phyloP scores from a whole-genome alignment of 441 rosid genomes.

The Melianthus villosus region DNA sequence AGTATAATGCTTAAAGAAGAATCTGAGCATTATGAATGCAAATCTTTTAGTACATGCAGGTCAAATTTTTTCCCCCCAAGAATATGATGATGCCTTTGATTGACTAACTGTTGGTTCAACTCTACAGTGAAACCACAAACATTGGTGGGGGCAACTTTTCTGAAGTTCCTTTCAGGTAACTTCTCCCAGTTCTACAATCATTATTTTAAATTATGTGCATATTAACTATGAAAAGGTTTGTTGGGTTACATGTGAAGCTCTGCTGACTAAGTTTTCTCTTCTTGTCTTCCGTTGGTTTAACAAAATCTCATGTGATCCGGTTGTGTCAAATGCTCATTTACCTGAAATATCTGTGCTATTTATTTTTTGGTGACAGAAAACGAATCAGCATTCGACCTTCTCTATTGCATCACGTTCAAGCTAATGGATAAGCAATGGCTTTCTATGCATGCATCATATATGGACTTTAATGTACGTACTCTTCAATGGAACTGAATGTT shows the following conservation, averaged over 20 bases:
- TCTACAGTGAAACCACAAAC: conserved; percentile 69
- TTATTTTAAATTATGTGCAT: background rate
- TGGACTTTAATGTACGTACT: conserved; percentile 80
- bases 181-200: conserved; percentile 3
- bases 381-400: conserved; percentile 82
- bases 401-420: conserved; percentile 89
- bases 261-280: background rate
- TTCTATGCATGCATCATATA: conserved; percentile 79
- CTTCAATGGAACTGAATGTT: background rate
- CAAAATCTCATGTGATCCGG: background rate
- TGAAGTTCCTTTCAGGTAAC: conserved; percentile 75
- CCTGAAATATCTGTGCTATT: background rate
- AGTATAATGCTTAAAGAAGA: too few relatives aligned
- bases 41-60: too few relatives aligned
- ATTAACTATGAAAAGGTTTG: background rate
- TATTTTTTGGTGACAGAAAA: conserved; percentile 32
- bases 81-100: too few relatives aligned
- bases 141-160: conserved; percentile 57
- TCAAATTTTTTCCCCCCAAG: too few relatives aligned
- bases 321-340: background rate
- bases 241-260: background rate
- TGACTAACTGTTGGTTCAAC: too few relatives aligned
- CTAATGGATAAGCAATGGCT: conserved; percentile 98
- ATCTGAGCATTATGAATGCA: too few relatives aligned
- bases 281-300: background rate